A percentile compares a stretch with the other conserved stretches of the same genome.
phyloP scores from a whole-genome alignment of 768 basidiomycete genomes.

The Suillus cothurnatus region DNA sequence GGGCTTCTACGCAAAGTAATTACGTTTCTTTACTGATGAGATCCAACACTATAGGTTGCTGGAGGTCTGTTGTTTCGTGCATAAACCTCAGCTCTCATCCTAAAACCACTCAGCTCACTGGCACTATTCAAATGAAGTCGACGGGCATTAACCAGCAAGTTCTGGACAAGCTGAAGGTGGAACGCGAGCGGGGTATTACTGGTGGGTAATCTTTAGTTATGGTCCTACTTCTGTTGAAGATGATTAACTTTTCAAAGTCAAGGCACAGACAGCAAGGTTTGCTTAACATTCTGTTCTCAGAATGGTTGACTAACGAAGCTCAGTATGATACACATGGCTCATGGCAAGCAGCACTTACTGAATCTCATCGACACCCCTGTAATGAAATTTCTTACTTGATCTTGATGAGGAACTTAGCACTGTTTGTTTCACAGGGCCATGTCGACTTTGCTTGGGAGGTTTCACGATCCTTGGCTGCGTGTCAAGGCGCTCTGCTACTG shows the following conservation, averaged over 20 bases:
- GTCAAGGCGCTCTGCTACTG: constrained; percentile 84
- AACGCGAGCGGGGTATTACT: constrained; percentile 95
- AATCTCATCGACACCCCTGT: constrained; percentile 98
- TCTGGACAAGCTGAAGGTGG: constrained; percentile 93
- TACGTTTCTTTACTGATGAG: background rate
- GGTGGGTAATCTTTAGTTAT: constrained; percentile 44
- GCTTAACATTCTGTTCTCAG: background rate
- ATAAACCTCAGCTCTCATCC: constrained; percentile 1
- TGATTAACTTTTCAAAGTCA: constrained; percentile 53
- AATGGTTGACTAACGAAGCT: constrained; percentile 14
- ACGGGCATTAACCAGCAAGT: constrained; percentile 80
- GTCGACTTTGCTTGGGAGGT: constrained; percentile 99
- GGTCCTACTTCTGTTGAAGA: background rate
- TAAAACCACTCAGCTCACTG: constrained; percentile 64
- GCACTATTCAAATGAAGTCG: constrained; percentile 73
- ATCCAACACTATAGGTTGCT: constrained; percentile 53
- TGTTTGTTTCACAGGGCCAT: constrained; percentile 62
- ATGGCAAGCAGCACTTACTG: constrained; percentile 66
- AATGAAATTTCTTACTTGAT: constrained; percentile 19
- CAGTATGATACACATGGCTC: constrained; percentile 77
- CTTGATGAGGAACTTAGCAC: background rate
- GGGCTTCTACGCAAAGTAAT: constrained; percentile 24
- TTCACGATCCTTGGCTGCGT: constrained; percentile 87
- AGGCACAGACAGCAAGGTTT: constrained; percentile 92
- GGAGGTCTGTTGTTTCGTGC: constrained; percentile 49